Conservation (phyloP, 164 flowering plant genomes). For the Stephania cephalantha region DNA sequence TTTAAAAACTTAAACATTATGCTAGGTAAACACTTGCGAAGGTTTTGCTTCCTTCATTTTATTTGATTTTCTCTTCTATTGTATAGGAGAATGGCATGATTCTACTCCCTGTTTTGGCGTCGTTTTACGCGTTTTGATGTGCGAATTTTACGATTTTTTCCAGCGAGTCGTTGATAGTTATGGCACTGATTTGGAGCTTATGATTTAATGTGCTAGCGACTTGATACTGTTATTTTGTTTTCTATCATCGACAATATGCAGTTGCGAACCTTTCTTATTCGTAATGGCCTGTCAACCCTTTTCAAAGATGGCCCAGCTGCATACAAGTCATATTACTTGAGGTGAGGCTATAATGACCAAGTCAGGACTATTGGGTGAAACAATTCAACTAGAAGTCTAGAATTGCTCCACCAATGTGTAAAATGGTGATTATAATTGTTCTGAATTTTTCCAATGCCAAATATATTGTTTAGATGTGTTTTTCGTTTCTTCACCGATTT, state of each 20-base stretch:
- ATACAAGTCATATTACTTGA: conserved; percentile 70
- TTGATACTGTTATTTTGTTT: neutral
- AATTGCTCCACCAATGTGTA: neutral
- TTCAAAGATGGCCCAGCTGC: conserved; percentile 89
- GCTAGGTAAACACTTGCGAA: neutral
- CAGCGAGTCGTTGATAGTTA: neutral
- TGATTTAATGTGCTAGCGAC: neutral
- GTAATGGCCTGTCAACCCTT: conserved; percentile 82
- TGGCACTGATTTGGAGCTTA: neutral
- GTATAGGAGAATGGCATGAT: neutral
- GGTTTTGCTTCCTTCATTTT: neutral
- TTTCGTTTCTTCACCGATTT: neutral
- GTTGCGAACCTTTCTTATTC: conserved; percentile 89
- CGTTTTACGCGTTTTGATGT: neutral
- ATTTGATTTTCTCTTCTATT: neutral
- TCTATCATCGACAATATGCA: conserved; percentile 22
- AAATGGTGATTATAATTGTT: neutral
- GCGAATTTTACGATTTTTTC: neutral
- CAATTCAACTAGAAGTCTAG: neutral
- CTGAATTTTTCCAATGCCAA: neutral
- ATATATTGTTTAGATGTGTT: neutral
- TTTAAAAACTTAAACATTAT: neutral
- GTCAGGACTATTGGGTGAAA: neutral
- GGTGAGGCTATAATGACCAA: conserved; percentile 31
- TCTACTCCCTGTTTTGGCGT: neutral